Evolutionary conservation across 169 alveolate genomes (phyloP).

Genomic region (Eimeria praecox): DNA sequence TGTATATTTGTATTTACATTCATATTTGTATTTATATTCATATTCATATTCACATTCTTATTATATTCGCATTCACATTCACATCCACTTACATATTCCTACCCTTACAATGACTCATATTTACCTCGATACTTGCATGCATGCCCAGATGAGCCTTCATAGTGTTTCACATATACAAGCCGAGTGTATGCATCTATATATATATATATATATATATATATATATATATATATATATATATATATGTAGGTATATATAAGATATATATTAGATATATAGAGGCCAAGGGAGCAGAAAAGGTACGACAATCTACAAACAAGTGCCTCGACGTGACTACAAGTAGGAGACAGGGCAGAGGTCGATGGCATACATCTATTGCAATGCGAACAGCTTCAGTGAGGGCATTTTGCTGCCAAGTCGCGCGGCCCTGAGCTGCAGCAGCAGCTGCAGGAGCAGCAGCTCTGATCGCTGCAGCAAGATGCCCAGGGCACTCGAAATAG

Average conservation of each 20-base stretch:
- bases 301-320: neutral
- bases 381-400: constrained; percentile 10
- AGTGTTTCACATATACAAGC: no score
- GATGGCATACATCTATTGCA: constrained; percentile 7
- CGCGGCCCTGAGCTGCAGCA: neutral
- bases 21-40: neutral
- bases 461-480: constrained; percentile 45
- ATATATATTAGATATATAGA: no score
- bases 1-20: neutral
- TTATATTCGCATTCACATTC: neutral
- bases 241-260: no score
- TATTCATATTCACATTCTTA: neutral
- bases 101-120: no score
- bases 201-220: no score
- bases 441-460: constrained; percentile 9
- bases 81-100: no score
- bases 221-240: no score
- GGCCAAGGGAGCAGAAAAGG: neutral
- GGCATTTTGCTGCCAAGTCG: constrained; percentile 39
- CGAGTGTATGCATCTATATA: no score
- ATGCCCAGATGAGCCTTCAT: no score
- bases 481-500: constrained; percentile 71
- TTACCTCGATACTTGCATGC: no score
- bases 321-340: no score
- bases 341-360: no score